Conservation (phyloP, 305 asterid species). For the Fraxinus baroniana region DNA sequence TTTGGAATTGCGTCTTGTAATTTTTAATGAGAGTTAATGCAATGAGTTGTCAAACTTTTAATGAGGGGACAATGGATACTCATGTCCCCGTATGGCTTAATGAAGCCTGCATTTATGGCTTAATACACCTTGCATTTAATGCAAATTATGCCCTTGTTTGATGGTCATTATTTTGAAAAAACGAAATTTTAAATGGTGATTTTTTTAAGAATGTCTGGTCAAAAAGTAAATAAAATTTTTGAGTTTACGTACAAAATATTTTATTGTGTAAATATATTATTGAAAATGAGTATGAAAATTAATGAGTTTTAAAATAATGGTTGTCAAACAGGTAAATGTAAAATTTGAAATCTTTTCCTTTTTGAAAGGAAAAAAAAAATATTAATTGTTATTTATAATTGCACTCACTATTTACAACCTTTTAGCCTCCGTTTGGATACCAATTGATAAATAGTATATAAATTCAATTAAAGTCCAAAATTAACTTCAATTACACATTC, state of each 20-base stretch:
- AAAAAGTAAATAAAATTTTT: neutral
- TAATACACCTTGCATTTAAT: neutral
- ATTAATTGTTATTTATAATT: neutral
- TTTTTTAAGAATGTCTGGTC: neutral
- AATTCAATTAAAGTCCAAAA: neutral
- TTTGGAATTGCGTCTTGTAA: neutral
- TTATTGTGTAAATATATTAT: too few relatives aligned
- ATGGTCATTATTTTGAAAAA: neutral
- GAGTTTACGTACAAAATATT: neutral
- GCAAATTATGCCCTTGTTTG: neutral
- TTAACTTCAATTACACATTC: neutral
- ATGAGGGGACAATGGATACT: neutral
- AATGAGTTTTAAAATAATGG: neutral
- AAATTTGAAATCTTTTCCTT: neutral
- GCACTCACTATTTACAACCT: neutral
- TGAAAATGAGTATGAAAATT: neutral
- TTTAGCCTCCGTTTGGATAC: neutral
- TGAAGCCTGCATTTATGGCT: neutral
- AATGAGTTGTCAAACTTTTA: neutral
- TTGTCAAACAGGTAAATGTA: neutral
- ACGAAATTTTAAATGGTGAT: neutral
- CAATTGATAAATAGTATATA: neutral
- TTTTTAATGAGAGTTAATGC: neutral
- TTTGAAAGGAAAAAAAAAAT: neutral
- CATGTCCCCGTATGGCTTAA: neutral